Evolutionary conservation across 129 eudicot species (phyloP).

Genomic region (Solidago caesia): DNA sequence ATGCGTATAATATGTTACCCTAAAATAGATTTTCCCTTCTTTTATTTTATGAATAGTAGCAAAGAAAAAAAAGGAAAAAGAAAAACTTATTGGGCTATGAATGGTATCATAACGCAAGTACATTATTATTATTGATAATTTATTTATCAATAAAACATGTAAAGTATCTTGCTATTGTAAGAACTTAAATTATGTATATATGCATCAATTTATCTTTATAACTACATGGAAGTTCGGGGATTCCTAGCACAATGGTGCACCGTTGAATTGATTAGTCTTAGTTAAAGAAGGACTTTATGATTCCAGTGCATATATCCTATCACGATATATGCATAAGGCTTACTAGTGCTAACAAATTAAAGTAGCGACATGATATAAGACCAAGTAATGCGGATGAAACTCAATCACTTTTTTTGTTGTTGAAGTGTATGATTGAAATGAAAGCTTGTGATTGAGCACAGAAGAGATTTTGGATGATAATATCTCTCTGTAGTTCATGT

Average conservation of each 20-base stretch:
- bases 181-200: no score
- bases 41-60: no score
- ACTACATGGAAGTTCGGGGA: neutral
- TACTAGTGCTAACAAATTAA: neutral
- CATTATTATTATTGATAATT: no score
- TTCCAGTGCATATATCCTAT: neutral
- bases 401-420: neutral
- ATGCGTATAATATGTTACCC: no score
- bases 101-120: no score
- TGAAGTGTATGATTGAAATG: neutral
- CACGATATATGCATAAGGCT: neutral
- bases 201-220: no score
- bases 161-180: no score
- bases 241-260: neutral
- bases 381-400: neutral
- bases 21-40: no score
- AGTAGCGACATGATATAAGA: neutral
- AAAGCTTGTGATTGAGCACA: constrained; percentile 3
- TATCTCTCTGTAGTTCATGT: constrained; percentile 2
- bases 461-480: neutral
- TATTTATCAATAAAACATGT: no score
- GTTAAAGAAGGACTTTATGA: neutral
- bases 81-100: no score
- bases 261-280: neutral
- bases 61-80: no score